Percentiles rank a stretch among this genome's conserved stretches.
Conservation (phyloP, 2,329 filamentous ascomycete species). For the Aureobasidium namibiae region DNA sequence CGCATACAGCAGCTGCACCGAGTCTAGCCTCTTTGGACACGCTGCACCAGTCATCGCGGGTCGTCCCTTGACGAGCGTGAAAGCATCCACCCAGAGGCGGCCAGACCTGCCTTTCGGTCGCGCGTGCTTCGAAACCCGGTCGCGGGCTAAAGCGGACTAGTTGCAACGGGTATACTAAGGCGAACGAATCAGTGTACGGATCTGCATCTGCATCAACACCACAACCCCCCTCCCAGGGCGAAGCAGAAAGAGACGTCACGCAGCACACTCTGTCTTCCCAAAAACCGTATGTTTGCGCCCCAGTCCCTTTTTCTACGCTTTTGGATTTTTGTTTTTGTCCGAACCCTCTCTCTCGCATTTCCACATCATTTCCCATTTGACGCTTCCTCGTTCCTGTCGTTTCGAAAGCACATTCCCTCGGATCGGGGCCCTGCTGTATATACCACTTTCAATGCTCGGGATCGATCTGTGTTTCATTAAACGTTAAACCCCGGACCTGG, state of each 20-base stretch:
- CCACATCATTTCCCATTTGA: not conserved
- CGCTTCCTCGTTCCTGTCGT: not conserved
- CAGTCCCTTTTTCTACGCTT: not conserved
- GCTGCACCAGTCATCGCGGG: conserved; percentile 7
- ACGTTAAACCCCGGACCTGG: conserved; percentile 4
- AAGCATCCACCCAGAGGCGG: conserved; percentile 2
- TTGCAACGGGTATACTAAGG: conserved; percentile 13
- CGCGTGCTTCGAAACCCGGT: conserved; percentile 11
- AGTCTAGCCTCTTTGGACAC: not conserved
- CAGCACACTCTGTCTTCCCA: conserved; percentile 1
- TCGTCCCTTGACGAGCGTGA: conserved; percentile 1
- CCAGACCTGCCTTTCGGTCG: conserved; percentile 12
- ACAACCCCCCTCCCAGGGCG: conserved; percentile 11
- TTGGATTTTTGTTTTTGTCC: not conserved
- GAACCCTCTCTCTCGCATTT: not conserved
- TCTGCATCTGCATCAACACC: conserved; percentile 12
- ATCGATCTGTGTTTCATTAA: conserved; percentile 10
- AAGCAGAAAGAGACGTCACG: conserved; percentile 11
- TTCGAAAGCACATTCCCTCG: not conserved
- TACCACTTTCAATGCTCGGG: conserved; percentile 5
- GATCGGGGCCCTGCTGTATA: conserved; percentile 10
- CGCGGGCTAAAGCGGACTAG: conserved; percentile 12
- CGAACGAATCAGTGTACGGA: conserved; percentile 13
- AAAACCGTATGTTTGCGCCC: conserved; percentile 11
- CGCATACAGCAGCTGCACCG: not conserved